Evolutionary conservation across 805 yeast species (phyloP), one percentile per base, ranked within the genome.

Genomic region (Lachancea thermotolerans): DNA sequence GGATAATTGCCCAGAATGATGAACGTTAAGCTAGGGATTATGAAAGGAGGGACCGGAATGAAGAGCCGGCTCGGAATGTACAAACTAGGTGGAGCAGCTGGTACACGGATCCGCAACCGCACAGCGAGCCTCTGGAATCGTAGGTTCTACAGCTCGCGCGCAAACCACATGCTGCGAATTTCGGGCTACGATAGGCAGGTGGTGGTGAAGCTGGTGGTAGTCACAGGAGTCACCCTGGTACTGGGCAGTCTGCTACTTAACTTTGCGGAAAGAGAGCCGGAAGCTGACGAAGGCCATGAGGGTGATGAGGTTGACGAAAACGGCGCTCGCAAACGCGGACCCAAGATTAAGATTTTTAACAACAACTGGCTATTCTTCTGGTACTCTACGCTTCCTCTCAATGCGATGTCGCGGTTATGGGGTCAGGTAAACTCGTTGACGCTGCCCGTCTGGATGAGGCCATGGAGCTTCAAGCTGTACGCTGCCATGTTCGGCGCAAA

Each of bases 401-500:
- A 90, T 60, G 85, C 96, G 1, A 72, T 89, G 30, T 89, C 97
- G 0, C 77, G 99, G 49, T 67, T 91, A 37, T 93, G 99, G 99
- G 99, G 99, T 29, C 80, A 78, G 56, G 75, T 93, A 47, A 93
- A 93, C 61, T 81, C 81, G 45, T 73, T 90, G 37, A 82, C 79
- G 38, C 71, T 93, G 50, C 99, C 99, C 0, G 73, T 81, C 21
- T 88, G 96, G 95, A 57, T 91, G 49, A 76, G 99, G 55, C 79
- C 74, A 10, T 93, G 95, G 16, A 81, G 96, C 7, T 93, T 74
- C 67, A 75, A 72, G 58, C 71, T 90, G 44, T 93, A 93, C 62
- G 77, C 96, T 2, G 70, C 73, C 42, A 47, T 85, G 25, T 93
- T 93, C 64, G 96, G 96, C 9, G 99, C 82, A 6, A 84, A 93